Evolutionary conservation across 139 green algal species (phyloP), one percentile per base, ranked within the genome.

Genomic region (Chlamydomonas sp.): DNA sequence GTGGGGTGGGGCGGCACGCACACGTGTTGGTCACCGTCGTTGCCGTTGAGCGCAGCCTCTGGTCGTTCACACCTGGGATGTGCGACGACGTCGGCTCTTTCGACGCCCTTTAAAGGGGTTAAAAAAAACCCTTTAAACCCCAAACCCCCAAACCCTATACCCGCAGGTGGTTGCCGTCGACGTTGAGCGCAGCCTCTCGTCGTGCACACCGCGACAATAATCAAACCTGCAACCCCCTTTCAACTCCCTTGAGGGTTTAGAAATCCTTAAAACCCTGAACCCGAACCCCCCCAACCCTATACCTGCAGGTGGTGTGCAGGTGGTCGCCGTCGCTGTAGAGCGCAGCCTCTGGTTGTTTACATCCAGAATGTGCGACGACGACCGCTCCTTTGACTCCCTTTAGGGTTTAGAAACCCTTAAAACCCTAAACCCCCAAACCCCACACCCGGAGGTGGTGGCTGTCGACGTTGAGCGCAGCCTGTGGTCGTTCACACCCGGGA

Each of bases 311-410:
- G n/a, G n/a, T n/a, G n/a, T n/a, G n/a, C n/a, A n/a, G n/a, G 54
- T 48, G 4, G 36, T 24, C 3, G 3, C 5, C 20, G 4, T 48
- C 2, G 13, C 2, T 35, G 20, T 29, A n/a, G 37, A 29, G 36
- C 3, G 39, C 6, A 94, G 89, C 31, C 66, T 96, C 57, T 91
- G 84, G 81, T 69, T 59, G 5, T 90, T 83, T 61, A 89, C 85
- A 22, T 69, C 79, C 66, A 81, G 78, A 31, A 76, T 67, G 69
- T 58, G 29, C n/a, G 84, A 91, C 2, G 77, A 76, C 8, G 67
- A 81, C 49, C 83, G 85, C n/a, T 24, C 48, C n/a, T 10, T 58
- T 10, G 30, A 5, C 16, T 57, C 28, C 39, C 13, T 35, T 31
- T 10, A 30, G 24, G n/a, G 63, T n/a, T n/a, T 43, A 24, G 59